Conservation (phyloP, 1,284 basidiomycete genomes). For the Inonotus obliquus region DNA sequence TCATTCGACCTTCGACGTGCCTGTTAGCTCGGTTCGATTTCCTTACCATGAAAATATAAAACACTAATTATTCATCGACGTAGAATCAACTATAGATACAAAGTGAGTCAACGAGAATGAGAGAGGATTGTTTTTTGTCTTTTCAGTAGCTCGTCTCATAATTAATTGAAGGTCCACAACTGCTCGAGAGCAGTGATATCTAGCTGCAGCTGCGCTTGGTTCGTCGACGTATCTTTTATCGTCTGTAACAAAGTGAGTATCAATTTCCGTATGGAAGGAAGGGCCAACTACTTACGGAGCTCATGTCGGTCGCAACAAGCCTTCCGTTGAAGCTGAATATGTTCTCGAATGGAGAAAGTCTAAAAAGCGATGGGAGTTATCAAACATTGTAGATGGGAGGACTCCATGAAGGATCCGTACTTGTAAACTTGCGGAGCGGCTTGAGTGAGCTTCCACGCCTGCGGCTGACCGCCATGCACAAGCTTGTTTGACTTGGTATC, state of each 20-base stretch:
- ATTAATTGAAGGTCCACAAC: constrained; percentile 8
- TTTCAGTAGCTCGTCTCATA: background rate
- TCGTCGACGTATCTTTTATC: background rate
- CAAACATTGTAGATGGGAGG: background rate
- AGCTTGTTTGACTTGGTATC: constrained; percentile 6
- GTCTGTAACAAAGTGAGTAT: background rate
- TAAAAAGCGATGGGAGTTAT: background rate
- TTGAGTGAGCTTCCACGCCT: constrained; percentile 14
- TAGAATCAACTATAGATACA: background rate
- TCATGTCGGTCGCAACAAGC: constrained; percentile 13
- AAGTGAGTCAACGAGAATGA: background rate
- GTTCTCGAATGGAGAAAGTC: constrained; percentile 10
- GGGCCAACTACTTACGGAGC: background rate
- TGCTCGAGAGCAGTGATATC: background rate
- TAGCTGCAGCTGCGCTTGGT: background rate
- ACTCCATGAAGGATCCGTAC: background rate
- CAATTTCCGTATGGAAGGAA: background rate
- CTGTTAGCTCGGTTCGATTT: too few species aligned
- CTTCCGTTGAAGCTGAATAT: constrained; percentile 3
- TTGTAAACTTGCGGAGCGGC: constrained; percentile 7
- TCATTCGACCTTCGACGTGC: too few species aligned
- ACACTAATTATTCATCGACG: background rate
- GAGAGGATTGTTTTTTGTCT: too few species aligned
- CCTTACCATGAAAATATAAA: too few species aligned
- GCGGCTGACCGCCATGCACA: constrained; percentile 11